phyloP scores from a whole-genome alignment of 2,329 filamentous ascomycete genomes.

The Fusarium oligoseptatum region DNA sequence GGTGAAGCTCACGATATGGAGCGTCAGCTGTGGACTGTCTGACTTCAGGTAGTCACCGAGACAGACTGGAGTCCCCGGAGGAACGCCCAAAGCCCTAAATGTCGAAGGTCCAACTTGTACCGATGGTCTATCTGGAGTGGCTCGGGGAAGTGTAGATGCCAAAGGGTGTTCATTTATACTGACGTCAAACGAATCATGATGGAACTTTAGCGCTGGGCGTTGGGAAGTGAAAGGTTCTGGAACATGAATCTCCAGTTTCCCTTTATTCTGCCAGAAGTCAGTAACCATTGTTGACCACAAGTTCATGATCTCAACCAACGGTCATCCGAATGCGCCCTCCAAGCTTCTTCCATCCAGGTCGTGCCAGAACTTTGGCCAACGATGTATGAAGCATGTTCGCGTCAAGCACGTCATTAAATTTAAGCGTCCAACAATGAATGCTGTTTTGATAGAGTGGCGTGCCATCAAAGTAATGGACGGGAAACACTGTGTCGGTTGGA shows the following conservation, averaged over 20 bases:
- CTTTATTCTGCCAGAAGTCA: slow-evolving; percentile 1
- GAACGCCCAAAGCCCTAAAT: neutral
- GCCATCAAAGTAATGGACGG: slow-evolving; percentile 25
- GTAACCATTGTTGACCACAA: accelerated
- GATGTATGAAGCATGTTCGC: slow-evolving; percentile 48
- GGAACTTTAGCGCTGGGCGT: slow-evolving; percentile 57
- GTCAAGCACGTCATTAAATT: slow-evolving; percentile 49
- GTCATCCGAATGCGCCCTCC: slow-evolving; percentile 50
- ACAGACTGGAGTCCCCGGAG: neutral
- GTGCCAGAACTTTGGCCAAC: slow-evolving; percentile 30
- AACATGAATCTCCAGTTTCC: slow-evolving; percentile 51
- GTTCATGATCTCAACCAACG: neutral
- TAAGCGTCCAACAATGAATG: slow-evolving; percentile 18
- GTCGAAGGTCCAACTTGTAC: neutral
- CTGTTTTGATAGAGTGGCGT: slow-evolving; percentile 18
- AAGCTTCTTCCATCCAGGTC: slow-evolving; percentile 58
- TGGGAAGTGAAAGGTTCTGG: slow-evolving; percentile 46
- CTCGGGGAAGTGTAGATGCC: slow-evolving; percentile 52
- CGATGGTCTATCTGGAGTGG: slow-evolving; percentile 17
- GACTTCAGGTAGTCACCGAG: slow-evolving; percentile 16
- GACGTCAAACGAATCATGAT: slow-evolving; percentile 52
- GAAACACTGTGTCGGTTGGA: slow-evolving; percentile 19
- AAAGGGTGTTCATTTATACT: slow-evolving; percentile 57
- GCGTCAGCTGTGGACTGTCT: slow-evolving; percentile 16
- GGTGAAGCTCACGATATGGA: slow-evolving; percentile 20